Evolutionary conservation across 352 stramenopile genomes (phyloP), one percentile per base, ranked within the genome.

Genomic region (Globisporangium splendens): DNA sequence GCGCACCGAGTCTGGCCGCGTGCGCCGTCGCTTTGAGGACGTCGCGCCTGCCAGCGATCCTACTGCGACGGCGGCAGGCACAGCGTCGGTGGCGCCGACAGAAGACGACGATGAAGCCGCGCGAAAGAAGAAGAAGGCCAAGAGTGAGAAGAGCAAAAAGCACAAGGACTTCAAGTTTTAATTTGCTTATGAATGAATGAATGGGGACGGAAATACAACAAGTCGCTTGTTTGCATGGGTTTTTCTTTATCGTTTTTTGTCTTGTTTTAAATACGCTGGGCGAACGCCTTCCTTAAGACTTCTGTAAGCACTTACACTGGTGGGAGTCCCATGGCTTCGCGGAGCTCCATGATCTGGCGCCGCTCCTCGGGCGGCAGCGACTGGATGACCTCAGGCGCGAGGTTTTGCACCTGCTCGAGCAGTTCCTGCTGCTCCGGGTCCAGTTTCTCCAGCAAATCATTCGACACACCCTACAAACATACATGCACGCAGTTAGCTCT

Each of bases 151-250:
- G 70, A 80, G 73, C 68, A 89, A 89, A 69, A 89, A 89, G 60
- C 77, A 84, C 68, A 92, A 92, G 66, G 79, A 90, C 55, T 93
- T 90, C 59, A 93, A 93, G 68, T 93, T 93, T 64, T 93, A 86
- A 35, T 31, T 31, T 31, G 24, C 24, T 31, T 31, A 31, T 31
- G 24, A 31, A 31, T 5, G 24, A 31, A 31, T 31, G 24, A 31
- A 31, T 31, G 24, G 24, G 24, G 24, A 31, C 5, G n/a, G n/a
- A n/a, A n/a, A n/a, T n/a, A n/a, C n/a, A n/a, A n/a, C n/a, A n/a
- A n/a, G n/a, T n/a, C n/a, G n/a, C n/a, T n/a, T n/a, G n/a, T n/a
- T n/a, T n/a, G n/a, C n/a, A n/a, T n/a, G n/a, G n/a, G n/a, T n/a
- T n/a, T n/a, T n/a, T n/a, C n/a, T n/a, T n/a, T n/a, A n/a, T n/a